Conservation (phyloP, 306 rosid species). For the Vicia sativa region DNA sequence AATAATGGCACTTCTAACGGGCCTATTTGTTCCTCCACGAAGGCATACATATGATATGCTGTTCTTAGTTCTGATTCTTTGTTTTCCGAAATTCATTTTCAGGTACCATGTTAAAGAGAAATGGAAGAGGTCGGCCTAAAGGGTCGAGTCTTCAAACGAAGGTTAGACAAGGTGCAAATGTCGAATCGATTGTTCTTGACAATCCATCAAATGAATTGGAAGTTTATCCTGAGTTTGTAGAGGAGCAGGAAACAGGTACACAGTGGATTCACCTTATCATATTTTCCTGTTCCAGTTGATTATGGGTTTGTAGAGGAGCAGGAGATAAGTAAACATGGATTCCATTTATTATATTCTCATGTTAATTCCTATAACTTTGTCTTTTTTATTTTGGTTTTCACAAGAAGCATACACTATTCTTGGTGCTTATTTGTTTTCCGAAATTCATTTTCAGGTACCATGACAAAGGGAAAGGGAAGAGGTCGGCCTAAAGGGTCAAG, state of each 20-base stretch:
- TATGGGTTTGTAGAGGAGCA: too few relatives aligned
- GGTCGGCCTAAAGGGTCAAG: conserved; percentile 33
- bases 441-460: neutral
- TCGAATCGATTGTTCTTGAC: conserved; percentile 1
- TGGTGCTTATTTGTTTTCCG: too few relatives aligned
- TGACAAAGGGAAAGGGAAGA: conserved; percentile 43
- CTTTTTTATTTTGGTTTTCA: too few relatives aligned
- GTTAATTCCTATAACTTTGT: too few relatives aligned
- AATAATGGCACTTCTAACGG: conserved; percentile 12
- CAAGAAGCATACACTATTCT: too few relatives aligned
- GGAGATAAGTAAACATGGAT: too few relatives aligned
- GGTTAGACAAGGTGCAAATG: conserved; percentile 27
- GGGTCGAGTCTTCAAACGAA: conserved; percentile 20
- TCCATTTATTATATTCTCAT: too few relatives aligned
- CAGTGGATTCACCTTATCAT: conserved; percentile 9
- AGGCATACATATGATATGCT: conserved; percentile 5
- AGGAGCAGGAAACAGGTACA: conserved; percentile 37
- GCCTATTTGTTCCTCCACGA: neutral
- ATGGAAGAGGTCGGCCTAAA: conserved; percentile 38
- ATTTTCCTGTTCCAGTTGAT: neutral
- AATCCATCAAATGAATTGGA: conserved; percentile 3
- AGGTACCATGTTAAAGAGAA: conserved; percentile 41
- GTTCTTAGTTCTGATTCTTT: conserved; percentile 3
- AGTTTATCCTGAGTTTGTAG: conserved; percentile 19
- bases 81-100: neutral